These are phyloP conservation scores for Penicillium sp. DNA, from an alignment of 2,329 filamentous ascomycete species.

Conservation along the genomic window DNA sequence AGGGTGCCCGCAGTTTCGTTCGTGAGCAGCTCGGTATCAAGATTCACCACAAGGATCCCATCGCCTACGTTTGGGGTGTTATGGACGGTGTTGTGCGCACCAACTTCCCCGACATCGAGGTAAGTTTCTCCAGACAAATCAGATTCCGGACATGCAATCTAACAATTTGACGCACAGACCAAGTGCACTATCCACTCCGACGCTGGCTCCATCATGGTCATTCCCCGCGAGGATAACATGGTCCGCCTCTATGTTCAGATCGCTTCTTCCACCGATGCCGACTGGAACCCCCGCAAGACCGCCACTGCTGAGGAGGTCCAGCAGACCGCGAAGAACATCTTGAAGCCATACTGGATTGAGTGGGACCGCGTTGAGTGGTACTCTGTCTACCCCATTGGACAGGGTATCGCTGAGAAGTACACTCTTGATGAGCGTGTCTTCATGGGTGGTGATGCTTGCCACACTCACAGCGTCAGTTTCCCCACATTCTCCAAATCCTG, in stretches of 20 bases:
- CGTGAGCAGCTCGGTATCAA: conserved; percentile 67
- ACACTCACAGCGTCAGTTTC: conserved; percentile 54
- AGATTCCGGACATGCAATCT: not conserved
- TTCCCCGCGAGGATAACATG: conserved; percentile 54
- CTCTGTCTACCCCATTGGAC: conserved; percentile 66
- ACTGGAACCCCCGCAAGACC: conserved; percentile 63
- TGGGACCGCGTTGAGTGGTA: conserved; percentile 69
- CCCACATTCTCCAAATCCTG: not conserved
- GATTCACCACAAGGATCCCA: conserved; percentile 63
- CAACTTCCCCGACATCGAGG: conserved; percentile 64
- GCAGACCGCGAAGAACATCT: conserved; percentile 57
- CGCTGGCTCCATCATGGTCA: conserved; percentile 65
- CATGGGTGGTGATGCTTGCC: conserved; percentile 66
- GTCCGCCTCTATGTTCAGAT: conserved; percentile 58
- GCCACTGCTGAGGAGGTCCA: conserved; percentile 62
- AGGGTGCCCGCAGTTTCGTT: conserved; percentile 63
- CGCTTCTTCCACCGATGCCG: conserved; percentile 61
- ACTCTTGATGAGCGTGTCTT: conserved; percentile 66
- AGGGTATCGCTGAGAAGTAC: conserved; percentile 66
- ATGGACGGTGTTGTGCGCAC: conserved; percentile 67
- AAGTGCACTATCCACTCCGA: conserved; percentile 70
- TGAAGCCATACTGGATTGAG: conserved; percentile 61
- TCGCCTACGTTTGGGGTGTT: conserved; percentile 65
- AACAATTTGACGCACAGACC: conserved; percentile 46
- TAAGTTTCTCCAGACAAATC: conserved; percentile 24